Evolutionary conservation across 805 yeast species (phyloP).

Genomic region (Hanseniaspora singularis): DNA sequence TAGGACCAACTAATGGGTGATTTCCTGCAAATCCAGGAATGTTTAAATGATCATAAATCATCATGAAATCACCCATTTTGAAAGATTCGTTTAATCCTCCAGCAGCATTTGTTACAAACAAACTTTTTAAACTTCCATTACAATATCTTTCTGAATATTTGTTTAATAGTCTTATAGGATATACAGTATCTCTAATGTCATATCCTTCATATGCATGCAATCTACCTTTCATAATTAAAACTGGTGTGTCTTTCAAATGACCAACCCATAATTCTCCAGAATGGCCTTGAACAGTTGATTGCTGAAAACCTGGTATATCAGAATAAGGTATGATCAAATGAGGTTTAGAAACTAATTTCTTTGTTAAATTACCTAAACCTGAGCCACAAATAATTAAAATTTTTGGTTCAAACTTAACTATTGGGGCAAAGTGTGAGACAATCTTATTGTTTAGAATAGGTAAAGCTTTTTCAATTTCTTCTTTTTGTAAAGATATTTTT

Average conservation of each 20-base stretch:
- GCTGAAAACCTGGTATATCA: slow-evolving; percentile 67
- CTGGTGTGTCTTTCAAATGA: slow-evolving; percentile 57
- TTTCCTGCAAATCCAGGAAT: slow-evolving; percentile 82
- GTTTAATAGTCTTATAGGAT: slow-evolving; percentile 70
- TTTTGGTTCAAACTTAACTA: slow-evolving; percentile 34
- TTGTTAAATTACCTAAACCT: slow-evolving; percentile 79
- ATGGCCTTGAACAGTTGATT: slow-evolving; percentile 84
- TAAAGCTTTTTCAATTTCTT: slow-evolving; percentile 7
- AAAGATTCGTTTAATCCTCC: slow-evolving; percentile 67
- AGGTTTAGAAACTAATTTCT: slow-evolving; percentile 30
- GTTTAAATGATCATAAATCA: slow-evolving; percentile 78
- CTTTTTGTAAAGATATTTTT: slow-evolving; percentile 4
- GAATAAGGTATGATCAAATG: slow-evolving; percentile 46
- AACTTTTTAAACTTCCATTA: slow-evolving; percentile 25
- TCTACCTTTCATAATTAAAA: slow-evolving; percentile 88
- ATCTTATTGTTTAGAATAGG: slow-evolving; percentile 5
- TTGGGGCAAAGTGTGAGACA: slow-evolving; percentile 10
- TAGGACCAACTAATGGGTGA: slow-evolving; percentile 82
- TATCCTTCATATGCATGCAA: slow-evolving; percentile 89
- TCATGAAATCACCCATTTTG: slow-evolving; percentile 82
- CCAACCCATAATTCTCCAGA: slow-evolving; percentile 77
- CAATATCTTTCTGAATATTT: slow-evolving; percentile 39
- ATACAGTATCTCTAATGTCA: slow-evolving; percentile 65
- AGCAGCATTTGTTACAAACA: slow-evolving; percentile 91
- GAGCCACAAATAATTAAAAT: slow-evolving; percentile 85